Conservation (phyloP, 2,329 filamentous ascomycete genomes). For the Fusarium multiceps region DNA sequence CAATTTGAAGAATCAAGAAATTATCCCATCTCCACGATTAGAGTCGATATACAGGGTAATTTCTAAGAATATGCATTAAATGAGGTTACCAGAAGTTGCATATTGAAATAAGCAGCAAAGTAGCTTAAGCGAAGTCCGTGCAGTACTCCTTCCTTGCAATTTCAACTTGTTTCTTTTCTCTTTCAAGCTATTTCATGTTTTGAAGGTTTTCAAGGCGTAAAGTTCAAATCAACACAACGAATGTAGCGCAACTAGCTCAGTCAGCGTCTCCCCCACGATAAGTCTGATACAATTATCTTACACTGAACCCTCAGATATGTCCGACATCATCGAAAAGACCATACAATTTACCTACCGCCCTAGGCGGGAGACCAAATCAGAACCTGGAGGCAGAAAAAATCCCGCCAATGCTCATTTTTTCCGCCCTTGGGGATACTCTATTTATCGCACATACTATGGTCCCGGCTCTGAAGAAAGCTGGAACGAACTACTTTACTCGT, state of each 20-base stretch:
- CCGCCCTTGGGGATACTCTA: constrained; percentile 14
- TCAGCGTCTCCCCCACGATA: too few relatives aligned
- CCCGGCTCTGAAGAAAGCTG: constrained; percentile 4
- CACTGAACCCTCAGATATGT: not conserved
- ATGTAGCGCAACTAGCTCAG: not conserved
- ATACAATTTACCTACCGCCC: not conserved
- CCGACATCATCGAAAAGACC: not conserved
- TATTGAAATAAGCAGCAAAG: not conserved
- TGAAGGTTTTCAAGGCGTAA: too few relatives aligned
- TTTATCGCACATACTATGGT: constrained; percentile 23
- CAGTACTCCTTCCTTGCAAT: not conserved
- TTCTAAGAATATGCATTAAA: not conserved
- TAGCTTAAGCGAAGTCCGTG: not conserved
- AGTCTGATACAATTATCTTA: too few relatives aligned
- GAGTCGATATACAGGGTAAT: not conserved
- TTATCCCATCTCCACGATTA: too few relatives aligned
- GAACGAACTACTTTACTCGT: not conserved
- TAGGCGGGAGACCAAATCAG: not conserved
- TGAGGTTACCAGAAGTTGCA: not conserved
- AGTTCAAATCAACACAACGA: too few relatives aligned
- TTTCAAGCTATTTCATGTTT: not conserved
- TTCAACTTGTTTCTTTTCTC: not conserved
- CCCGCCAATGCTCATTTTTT: constrained; percentile 11
- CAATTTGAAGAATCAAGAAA: too few relatives aligned
- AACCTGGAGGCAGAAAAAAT: not conserved